phyloP scores from a whole-genome alignment of 2,329 filamentous ascomycete species.

The Periconia macrospinosa region DNA sequence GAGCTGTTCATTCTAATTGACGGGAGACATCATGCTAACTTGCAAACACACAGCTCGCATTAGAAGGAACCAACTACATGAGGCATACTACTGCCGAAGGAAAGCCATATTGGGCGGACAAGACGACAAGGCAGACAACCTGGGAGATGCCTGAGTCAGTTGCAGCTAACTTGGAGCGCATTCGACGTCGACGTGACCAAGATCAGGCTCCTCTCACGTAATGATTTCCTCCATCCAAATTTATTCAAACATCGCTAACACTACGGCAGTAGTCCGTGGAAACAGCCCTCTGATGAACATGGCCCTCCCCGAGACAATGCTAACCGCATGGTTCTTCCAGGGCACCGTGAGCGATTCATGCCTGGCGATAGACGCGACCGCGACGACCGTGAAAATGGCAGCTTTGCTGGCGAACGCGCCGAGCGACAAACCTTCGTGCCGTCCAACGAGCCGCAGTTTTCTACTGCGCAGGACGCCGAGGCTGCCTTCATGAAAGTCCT shows the following conservation, averaged over 20 bases:
- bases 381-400: constrained; percentile 50
- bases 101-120: constrained; percentile 91
- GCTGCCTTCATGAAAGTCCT: constrained; percentile 90
- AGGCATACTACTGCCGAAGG: constrained; percentile 87
- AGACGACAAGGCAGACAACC: constrained; percentile 85
- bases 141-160: constrained; percentile 86
- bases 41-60: constrained; percentile 62
- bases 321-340: constrained; percentile 8
- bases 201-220: constrained; percentile 52
- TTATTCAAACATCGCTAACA: neutral
- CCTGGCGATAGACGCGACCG: constrained; percentile 46
- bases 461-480: constrained; percentile 79
- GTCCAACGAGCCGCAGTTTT: constrained; percentile 55
- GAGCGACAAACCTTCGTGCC: constrained; percentile 42
- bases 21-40: neutral
- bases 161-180: constrained; percentile 74
- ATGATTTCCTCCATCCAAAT: neutral
- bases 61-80: constrained; percentile 86
- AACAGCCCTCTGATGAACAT: no score
- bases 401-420: constrained; percentile 41
- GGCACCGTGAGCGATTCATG: constrained; percentile 13
- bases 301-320: constrained; percentile 25
- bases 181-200: constrained; percentile 53
- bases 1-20: no score
- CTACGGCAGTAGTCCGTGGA: constrained; percentile 52